These are phyloP conservation scores for Myrica gale DNA, from an alignment of 306 rosid species.

Conservation along the genomic window DNA sequence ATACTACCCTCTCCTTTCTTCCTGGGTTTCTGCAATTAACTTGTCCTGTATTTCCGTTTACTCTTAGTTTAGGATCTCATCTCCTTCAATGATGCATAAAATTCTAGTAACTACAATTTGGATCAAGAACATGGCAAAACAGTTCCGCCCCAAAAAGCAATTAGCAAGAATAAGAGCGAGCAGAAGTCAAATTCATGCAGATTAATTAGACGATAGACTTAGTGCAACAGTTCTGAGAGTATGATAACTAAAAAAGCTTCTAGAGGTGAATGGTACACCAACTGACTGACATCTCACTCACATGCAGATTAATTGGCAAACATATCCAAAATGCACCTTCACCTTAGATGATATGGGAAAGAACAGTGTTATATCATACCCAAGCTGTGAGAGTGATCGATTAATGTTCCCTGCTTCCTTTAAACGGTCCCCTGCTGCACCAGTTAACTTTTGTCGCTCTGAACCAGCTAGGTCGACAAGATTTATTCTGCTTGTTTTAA, in stretches of 20 bases:
- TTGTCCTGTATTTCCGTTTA: too few relatives aligned
- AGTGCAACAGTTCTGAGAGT: background rate
- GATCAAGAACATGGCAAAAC: too few relatives aligned
- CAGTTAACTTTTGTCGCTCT: slow-evolving; percentile 86
- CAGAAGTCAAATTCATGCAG: too few relatives aligned
- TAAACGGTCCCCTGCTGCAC: slow-evolving; percentile 97
- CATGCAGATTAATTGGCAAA: background rate
- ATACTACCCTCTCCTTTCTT: too few relatives aligned
- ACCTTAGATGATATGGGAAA: background rate
- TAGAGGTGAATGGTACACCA: background rate
- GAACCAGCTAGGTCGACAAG: slow-evolving; percentile 99
- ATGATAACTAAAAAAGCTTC: background rate
- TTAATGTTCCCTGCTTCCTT: slow-evolving; percentile 99
- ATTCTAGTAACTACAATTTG: too few relatives aligned
- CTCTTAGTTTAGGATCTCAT: background rate
- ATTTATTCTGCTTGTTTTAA: slow-evolving; percentile 93
- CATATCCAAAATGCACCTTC: background rate
- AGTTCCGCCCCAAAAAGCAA: too few relatives aligned
- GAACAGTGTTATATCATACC: slow-evolving; percentile 51
- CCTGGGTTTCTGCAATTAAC: too few relatives aligned
- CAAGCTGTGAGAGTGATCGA: slow-evolving; percentile 97
- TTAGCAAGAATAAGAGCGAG: too few relatives aligned
- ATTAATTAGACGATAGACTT: background rate
- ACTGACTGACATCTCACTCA: background rate
- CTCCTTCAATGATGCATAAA: background rate